These are phyloP conservation scores for Globisporangium ultimum DNA, from an alignment of 352 stramenopile species.

Conservation along the genomic window DNA sequence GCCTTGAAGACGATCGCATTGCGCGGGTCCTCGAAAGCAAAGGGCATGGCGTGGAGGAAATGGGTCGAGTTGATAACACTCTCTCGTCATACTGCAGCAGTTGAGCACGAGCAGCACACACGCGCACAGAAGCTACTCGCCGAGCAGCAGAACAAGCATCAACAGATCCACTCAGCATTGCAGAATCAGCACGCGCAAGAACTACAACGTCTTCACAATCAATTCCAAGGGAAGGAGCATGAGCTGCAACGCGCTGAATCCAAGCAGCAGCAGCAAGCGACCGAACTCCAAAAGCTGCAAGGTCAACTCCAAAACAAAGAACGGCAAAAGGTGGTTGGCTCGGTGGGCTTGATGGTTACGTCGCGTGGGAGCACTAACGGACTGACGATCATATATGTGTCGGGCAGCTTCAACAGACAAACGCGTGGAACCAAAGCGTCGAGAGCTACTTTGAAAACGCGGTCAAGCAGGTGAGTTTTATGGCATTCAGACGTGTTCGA, in stretches of 20 bases:
- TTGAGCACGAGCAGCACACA: not conserved
- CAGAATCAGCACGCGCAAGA: slow-evolving; percentile 15
- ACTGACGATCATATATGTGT: not conserved
- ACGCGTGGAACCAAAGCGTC: slow-evolving; percentile 25
- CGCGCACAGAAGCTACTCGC: not conserved
- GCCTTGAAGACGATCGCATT: slow-evolving; percentile 6
- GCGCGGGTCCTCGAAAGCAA: not conserved
- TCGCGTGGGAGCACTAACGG: not conserved
- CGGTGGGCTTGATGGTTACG: not conserved
- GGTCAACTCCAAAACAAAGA: slow-evolving; percentile 6
- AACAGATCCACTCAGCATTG: slow-evolving; percentile 4
- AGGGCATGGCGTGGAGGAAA: slow-evolving; percentile 10
- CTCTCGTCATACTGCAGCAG: not conserved
- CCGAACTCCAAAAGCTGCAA: slow-evolving; percentile 11
- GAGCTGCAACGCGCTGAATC: slow-evolving; percentile 10
- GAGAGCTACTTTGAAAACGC: slow-evolving; percentile 31
- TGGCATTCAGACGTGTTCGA: not conserved
- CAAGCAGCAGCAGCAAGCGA: slow-evolving; percentile 1
- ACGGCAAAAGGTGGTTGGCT: slow-evolving; percentile 20
- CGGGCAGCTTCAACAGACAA: slow-evolving; percentile 13
- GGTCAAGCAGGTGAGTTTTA: slow-evolving; percentile 16
- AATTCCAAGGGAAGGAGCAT: slow-evolving; percentile 22
- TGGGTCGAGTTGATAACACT: not conserved
- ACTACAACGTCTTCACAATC: slow-evolving; percentile 18
- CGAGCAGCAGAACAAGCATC: slow-evolving; percentile 2